phyloP scores from a whole-genome alignment of 2,329 filamentous ascomycete species.

The Verticillium nubilum region DNA sequence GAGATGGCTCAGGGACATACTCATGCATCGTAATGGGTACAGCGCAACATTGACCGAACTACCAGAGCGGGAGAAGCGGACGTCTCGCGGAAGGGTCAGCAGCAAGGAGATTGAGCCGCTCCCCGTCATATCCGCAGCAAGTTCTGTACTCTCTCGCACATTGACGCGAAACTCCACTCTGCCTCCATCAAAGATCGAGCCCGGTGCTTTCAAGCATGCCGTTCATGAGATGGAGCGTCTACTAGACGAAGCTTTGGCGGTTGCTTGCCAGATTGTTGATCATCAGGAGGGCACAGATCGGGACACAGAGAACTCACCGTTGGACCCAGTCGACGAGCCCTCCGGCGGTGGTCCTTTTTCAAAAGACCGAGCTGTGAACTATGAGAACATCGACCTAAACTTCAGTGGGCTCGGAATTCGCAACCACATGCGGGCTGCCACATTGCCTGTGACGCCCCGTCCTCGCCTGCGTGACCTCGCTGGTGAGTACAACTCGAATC shows the following conservation, averaged over 20 bases:
- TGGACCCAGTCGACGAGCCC: neutral
- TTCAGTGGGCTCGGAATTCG: neutral
- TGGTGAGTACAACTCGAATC: constrained; percentile 13
- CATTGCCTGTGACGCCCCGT: constrained; percentile 15
- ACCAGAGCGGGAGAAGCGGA: constrained; percentile 7
- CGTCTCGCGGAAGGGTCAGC: neutral
- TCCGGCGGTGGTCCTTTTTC: neutral
- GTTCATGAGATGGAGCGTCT: constrained; percentile 40
- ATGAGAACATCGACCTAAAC: constrained; percentile 1
- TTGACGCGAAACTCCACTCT: constrained; percentile 10
- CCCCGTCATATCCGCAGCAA: neutral
- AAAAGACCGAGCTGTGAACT: neutral
- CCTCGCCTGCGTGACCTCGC: constrained; percentile 20
- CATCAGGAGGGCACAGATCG: constrained; percentile 15
- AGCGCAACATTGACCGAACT: constrained; percentile 21
- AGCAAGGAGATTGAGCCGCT: neutral
- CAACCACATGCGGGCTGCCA: constrained; percentile 17
- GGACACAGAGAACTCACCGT: neutral
- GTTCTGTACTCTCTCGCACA: constrained; percentile 2
- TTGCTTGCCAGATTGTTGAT: constrained; percentile 35
- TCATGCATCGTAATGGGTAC: constrained; percentile 19
- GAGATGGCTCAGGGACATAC: constrained; percentile 25
- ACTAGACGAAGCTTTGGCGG: constrained; percentile 36
- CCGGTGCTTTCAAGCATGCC: constrained; percentile 25
- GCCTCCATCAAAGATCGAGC: constrained; percentile 10